Conservation (phyloP, 441 rosid genomes). For the Euphorbia corollata region DNA sequence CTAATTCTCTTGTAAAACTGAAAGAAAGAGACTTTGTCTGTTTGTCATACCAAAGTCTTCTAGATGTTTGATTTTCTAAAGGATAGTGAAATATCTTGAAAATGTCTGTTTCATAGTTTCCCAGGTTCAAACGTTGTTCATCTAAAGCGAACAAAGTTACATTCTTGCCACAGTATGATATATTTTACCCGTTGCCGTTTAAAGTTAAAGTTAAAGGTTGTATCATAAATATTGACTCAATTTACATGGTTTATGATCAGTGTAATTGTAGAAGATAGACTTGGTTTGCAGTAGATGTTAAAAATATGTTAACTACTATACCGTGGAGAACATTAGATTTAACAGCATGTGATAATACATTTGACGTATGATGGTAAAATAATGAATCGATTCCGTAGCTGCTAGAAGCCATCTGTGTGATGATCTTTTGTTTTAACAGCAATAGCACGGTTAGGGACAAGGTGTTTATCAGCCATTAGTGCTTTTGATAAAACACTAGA, state of each 20-base stretch:
- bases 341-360: background rate
- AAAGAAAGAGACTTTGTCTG: background rate
- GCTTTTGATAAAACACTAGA: constrained; percentile 77
- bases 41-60: background rate
- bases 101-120: background rate
- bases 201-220: background rate
- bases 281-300: background rate
- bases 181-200: background rate
- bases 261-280: too few species aligned
- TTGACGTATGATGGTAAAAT: background rate
- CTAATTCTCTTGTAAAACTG: too few species aligned
- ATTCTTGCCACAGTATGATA: background rate
- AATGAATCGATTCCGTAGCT: background rate
- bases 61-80: too few species aligned
- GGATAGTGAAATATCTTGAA: background rate
- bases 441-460: constrained; percentile 62
- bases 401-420: background rate
- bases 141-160: background rate
- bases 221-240: too few species aligned
- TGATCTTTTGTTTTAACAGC: constrained; percentile 37
- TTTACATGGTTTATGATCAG: too few species aligned
- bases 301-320: background rate
- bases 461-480: constrained; percentile 80
- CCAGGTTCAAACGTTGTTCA: background rate
- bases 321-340: background rate